These are phyloP conservation scores for Aaosphaeria arxii DNA, from an alignment of 2,329 filamentous ascomycete species.

Conservation along the genomic window DNA sequence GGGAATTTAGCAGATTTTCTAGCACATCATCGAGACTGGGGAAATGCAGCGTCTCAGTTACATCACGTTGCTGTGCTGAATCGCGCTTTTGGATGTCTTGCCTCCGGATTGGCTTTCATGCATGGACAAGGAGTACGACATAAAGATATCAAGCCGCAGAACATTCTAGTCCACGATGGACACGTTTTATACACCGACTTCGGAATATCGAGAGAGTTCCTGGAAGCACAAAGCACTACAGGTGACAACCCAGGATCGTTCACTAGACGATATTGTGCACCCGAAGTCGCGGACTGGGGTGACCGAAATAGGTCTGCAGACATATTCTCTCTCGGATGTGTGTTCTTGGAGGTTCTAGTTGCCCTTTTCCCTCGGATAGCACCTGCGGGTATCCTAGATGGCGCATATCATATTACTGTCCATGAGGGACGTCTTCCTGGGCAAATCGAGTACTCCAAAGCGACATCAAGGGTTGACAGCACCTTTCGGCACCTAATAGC, in stretches of 20 bases:
- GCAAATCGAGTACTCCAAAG: too few species aligned
- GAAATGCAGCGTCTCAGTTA: too few species aligned
- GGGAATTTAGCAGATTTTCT: slow-evolving; percentile 14
- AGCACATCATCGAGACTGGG: slow-evolving; percentile 1
- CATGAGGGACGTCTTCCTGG: too few species aligned
- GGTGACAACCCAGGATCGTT: slow-evolving; percentile 10
- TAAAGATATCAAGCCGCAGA: slow-evolving; percentile 18
- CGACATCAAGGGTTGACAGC: too few species aligned
- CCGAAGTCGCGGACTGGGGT: slow-evolving; percentile 10
- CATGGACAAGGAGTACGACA: slow-evolving; percentile 12
- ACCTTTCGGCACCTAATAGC: too few species aligned
- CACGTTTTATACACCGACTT: slow-evolving; percentile 15
- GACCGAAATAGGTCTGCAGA: slow-evolving; percentile 9
- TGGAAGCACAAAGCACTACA: slow-evolving; percentile 9
- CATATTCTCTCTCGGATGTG: slow-evolving; percentile 15
- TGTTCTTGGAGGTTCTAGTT: slow-evolving; percentile 7
- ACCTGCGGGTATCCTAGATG: too few species aligned
- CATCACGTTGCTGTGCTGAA: too few species aligned
- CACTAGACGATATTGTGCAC: slow-evolving; percentile 13
- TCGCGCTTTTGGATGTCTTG: slow-evolving; percentile 6
- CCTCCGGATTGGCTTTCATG: slow-evolving; percentile 12
- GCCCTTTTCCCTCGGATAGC: too few species aligned
- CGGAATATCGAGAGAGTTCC: slow-evolving; percentile 9
- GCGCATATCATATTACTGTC: too few species aligned
- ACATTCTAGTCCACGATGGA: slow-evolving; percentile 12